Conservation (phyloP, 2,329 filamentous ascomycete species). For the Diaporthe longicolla region DNA sequence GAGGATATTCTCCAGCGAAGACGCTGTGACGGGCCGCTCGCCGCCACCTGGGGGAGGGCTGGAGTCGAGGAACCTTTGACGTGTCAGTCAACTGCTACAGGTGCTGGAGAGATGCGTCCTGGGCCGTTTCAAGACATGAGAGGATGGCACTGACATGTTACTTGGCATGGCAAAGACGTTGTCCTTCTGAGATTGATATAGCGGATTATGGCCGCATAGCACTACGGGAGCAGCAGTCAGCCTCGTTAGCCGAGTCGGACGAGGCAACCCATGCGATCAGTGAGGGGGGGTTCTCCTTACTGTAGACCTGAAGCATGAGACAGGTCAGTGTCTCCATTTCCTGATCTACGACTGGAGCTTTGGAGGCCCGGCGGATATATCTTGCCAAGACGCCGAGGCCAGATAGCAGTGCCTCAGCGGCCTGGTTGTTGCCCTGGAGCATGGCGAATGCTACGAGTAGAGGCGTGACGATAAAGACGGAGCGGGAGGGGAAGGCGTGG, state of each 20-base stretch:
- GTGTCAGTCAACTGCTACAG: too few species aligned
- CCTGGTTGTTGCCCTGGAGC: constrained; percentile 14
- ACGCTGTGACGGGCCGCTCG: not conserved
- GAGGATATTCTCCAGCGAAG: not conserved
- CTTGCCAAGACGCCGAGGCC: not conserved
- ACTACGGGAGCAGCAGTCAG: not conserved
- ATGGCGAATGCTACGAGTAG: constrained; percentile 21
- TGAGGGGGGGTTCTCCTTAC: not conserved
- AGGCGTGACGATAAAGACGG: constrained; percentile 5
- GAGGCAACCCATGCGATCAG: too few species aligned
- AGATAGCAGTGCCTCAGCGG: constrained; percentile 13
- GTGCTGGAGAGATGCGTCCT: too few species aligned
- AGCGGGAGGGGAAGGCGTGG: not conserved
- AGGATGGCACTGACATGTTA: not conserved
- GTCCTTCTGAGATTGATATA: constrained; percentile 20
- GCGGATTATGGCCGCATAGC: constrained; percentile 20
- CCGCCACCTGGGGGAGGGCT: not conserved
- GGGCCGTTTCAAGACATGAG: too few species aligned
- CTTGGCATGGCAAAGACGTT: constrained; percentile 22
- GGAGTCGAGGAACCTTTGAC: constrained; percentile 7
- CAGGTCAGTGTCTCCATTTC: constrained; percentile 16
- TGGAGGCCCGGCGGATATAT: too few species aligned
- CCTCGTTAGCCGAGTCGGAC: too few species aligned
- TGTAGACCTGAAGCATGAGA: constrained; percentile 23
- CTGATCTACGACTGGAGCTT: not conserved